These are phyloP conservation scores for Chamaecyparis obtusa DNA, from an alignment of 75 land plant species.

Conservation along the genomic window DNA sequence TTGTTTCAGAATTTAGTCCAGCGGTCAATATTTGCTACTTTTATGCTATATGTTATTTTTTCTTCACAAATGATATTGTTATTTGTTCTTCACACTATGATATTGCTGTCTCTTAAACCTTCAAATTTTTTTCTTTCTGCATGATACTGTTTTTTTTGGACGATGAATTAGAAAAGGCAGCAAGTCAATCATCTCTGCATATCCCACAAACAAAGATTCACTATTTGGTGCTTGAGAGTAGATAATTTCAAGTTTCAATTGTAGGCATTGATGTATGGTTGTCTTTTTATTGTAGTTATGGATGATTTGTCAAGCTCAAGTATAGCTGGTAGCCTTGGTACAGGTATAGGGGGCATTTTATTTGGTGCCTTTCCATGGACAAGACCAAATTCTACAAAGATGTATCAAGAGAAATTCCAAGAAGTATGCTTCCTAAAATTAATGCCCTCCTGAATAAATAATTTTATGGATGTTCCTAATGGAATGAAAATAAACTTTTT, in stretches of 20 bases:
- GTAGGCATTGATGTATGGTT: neutral
- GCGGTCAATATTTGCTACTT: neutral
- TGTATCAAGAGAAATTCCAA: conserved; percentile 5
- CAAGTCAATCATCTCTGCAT: neutral
- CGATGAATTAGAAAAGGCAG: neutral
- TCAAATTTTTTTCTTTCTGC: neutral
- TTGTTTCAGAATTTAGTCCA: neutral
- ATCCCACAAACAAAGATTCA: neutral
- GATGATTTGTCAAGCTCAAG: neutral
- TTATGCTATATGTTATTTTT: neutral
- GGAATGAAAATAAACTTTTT: neutral
- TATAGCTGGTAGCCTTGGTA: conserved; percentile 1
- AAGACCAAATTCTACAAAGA: conserved; percentile 9
- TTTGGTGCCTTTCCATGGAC: conserved; percentile 12
- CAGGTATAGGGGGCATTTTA: conserved; percentile 8
- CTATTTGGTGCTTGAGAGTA: neutral
- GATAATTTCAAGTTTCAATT: neutral
- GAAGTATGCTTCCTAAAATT: neutral
- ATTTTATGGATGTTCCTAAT: neutral
- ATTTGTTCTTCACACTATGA: neutral
- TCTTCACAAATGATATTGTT: neutral
- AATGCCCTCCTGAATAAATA: neutral
- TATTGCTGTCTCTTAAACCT: neutral
- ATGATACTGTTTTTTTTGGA: neutral
- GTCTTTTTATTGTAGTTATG: neutral